Evolutionary conservation across 2,329 filamentous ascomycete species (phyloP).

Genomic region (Colletotrichum simmondsii): DNA sequence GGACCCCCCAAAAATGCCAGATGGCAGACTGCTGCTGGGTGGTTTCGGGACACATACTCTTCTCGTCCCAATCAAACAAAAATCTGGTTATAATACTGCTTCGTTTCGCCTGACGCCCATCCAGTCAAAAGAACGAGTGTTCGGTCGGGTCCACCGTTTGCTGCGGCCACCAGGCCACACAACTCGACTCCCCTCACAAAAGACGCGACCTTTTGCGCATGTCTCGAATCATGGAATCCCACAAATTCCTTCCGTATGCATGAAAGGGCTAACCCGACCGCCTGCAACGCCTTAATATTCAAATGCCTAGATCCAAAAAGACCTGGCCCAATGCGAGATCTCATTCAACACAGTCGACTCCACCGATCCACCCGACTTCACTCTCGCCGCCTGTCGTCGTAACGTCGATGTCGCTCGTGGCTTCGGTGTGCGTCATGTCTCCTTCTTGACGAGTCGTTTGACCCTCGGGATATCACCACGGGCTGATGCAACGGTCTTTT

Average conservation of each 20-base stretch:
- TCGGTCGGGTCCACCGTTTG: slow-evolving; percentile 23
- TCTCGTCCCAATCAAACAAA: slow-evolving; percentile 23
- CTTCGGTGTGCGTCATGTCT: slow-evolving; percentile 47
- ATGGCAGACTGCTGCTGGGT: slow-evolving; percentile 59
- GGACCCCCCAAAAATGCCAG: slow-evolving; percentile 50
- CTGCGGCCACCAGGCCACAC: slow-evolving; percentile 32
- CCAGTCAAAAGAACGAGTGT: slow-evolving; percentile 24
- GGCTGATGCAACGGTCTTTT: slow-evolving; percentile 69
- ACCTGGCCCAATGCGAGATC: slow-evolving; percentile 29
- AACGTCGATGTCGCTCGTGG: slow-evolving; percentile 39
- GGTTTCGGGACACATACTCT: slow-evolving; percentile 37
- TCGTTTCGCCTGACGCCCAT: slow-evolving; percentile 9
- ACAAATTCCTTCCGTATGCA: slow-evolving; percentile 30
- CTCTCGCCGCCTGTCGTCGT: slow-evolving; percentile 42
- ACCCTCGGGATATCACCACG: slow-evolving; percentile 58
- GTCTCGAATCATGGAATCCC: slow-evolving; percentile 31
- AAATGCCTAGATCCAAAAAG: slow-evolving; percentile 18
- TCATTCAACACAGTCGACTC: slow-evolving; percentile 9
- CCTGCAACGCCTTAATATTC: slow-evolving; percentile 18
- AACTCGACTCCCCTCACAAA: slow-evolving; percentile 23
- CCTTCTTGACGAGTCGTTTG: slow-evolving; percentile 47
- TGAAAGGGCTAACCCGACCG: slow-evolving; percentile 13
- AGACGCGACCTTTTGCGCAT: slow-evolving; percentile 16
- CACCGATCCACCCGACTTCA: slow-evolving; percentile 29
- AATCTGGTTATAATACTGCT: slow-evolving; percentile 17